Base-by-base conservation (phyloP, 2,329 filamentous ascomycete genomes). In the Cordyceps tenuipes region DNA sequence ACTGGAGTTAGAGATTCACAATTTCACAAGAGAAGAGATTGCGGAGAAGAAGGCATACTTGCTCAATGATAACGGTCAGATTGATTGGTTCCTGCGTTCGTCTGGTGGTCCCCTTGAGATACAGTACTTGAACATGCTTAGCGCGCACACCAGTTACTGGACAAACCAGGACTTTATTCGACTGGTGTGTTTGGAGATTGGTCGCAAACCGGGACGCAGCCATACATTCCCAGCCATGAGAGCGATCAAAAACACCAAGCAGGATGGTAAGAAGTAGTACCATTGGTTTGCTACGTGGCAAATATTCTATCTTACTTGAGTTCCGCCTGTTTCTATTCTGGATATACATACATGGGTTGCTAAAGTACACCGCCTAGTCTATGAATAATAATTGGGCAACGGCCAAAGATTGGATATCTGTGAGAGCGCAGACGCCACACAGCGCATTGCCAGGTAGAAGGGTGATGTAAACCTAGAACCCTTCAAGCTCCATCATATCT, bases 131-230 rank as follows among this genome's bases (percentile, higher is more conserved):
- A 97, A 96, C 66, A 99, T 99, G 94, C 76, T 99, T 59, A 90
- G 91, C 61, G 94, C 94, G 9, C 94, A 99, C 73, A 91, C 90
- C 60, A 93, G 89, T 70, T 99, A 99, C 72, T 99, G 94, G 94
- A 82, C 85, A 2, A 86, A 89, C 67, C 83, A 79, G 31, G 94
- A 97, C 70, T 92, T 99, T 71, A 86, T 96, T n/a, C 79, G 92
- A 49, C 87, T 97, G 78, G 75, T 97, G 54, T 95, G 95, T 48
- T 79, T 93, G 36, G 94, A 99, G 74, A 86, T 95, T 66, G 92
- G 92, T 3, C 79, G 93, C 63, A 79, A 79, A 65, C 82, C 84
- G 5, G 92, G 93, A 0, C 85, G 82, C 65, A 77, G 81, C 3
- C 73, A 82, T 64, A 80, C 82, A 0, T 66, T 88, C 52, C 79